Percentiles rank a stretch among this genome's conserved stretches.
phyloP scores from a whole-genome alignment of 129 eudicot genomes.

The Lactuca saligna region DNA sequence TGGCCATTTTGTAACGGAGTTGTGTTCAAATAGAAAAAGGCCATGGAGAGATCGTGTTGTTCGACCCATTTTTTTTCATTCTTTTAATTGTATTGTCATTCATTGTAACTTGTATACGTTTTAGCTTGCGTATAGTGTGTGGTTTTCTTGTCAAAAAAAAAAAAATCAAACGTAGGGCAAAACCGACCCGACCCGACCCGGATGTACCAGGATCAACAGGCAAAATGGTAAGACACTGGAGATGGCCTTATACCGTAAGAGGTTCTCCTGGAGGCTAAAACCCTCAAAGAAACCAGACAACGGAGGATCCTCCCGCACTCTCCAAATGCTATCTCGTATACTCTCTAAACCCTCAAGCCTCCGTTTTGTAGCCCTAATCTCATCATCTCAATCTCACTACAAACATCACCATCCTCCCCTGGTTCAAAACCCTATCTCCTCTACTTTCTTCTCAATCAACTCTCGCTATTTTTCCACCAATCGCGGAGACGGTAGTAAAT shows the following conservation, averaged over 20 bases:
- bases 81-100: no score
- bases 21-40: no score
- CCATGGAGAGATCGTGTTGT: no score
- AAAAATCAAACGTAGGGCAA: no score
- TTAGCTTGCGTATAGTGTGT: no score
- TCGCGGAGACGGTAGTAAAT: slow-evolving; percentile 7
- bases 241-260: not conserved
- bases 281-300: not conserved
- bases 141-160: no score
- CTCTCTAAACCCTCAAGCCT: slow-evolving; percentile 51
- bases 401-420: slow-evolving; percentile 22
- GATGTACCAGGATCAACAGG: not conserved
- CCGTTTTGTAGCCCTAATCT: slow-evolving; percentile 45
- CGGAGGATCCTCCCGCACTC: not conserved
- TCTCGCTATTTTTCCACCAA: slow-evolving; percentile 51
- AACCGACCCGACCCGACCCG: not conserved
- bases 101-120: no score
- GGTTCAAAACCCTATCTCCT: slow-evolving; percentile 33
- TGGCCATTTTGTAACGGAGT: no score
- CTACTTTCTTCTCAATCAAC: slow-evolving; percentile 14
- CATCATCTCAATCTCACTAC: slow-evolving; percentile 46
- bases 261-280: not conserved
- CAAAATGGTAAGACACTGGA: no score
- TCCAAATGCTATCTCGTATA: slow-evolving; percentile 67
- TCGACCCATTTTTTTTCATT: no score